A percentile compares a stretch with the other conserved stretches of the same genome.
These are phyloP conservation scores for Oenanthe sinensis DNA, from an alignment of 129 eudicot genomes.

Conservation along the genomic window DNA sequence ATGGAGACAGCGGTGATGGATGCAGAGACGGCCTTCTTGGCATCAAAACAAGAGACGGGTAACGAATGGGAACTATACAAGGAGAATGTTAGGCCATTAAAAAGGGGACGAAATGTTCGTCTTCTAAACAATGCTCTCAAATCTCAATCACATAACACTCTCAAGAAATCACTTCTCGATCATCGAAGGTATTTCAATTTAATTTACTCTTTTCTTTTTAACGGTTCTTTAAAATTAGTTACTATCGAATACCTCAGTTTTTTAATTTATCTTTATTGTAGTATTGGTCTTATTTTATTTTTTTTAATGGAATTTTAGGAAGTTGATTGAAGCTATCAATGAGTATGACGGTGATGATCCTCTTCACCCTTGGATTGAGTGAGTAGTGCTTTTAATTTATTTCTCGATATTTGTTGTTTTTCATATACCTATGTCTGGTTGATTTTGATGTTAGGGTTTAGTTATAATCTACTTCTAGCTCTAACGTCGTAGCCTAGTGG, in stretches of 20 bases:
- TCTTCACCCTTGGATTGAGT: slow-evolving; percentile 86
- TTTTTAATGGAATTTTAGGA: slow-evolving; percentile 26
- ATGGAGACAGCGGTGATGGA: slow-evolving; percentile 26
- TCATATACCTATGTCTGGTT: neutral
- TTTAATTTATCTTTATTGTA: neutral
- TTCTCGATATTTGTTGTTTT: neutral
- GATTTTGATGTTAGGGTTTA: neutral
- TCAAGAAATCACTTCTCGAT: slow-evolving; percentile 43
- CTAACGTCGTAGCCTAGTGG: neutral
- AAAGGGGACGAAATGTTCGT: slow-evolving; percentile 72
- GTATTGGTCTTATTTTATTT: neutral
- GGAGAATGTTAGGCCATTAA: slow-evolving; percentile 84
- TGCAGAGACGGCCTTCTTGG: slow-evolving; percentile 68
- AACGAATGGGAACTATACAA: slow-evolving; percentile 84
- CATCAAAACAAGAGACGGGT: slow-evolving; percentile 56
- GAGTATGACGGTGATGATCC: slow-evolving; percentile 81
- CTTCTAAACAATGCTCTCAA: slow-evolving; percentile 77
- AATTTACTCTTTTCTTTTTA: neutral
- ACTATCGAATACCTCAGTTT: neutral
- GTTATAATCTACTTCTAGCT: neutral
- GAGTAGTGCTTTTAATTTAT: slow-evolving; percentile 14
- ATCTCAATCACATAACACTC: slow-evolving; percentile 44
- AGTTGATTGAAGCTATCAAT: slow-evolving; percentile 62
- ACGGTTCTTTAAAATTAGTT: neutral
- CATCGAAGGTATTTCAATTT: slow-evolving; percentile 33